Evolutionary conservation across 139 green algal species (phyloP).

Genomic region (Diplosphaera chodatii): DNA sequence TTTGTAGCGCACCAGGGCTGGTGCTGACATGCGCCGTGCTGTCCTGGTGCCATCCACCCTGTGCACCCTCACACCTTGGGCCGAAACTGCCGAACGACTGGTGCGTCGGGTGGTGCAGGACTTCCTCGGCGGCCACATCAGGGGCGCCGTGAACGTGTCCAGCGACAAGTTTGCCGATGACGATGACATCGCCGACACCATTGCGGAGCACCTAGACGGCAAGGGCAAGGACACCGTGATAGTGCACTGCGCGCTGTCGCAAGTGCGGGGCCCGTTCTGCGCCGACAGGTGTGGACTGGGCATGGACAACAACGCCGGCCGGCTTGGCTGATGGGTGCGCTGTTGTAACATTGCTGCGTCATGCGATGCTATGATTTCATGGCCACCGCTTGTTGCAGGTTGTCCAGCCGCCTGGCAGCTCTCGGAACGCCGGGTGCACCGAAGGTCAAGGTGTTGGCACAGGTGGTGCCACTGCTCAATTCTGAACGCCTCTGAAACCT

Average conservation of each 20-base stretch:
- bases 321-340: too few species aligned
- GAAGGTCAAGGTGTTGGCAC: not conserved
- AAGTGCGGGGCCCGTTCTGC: slow-evolving; percentile 8
- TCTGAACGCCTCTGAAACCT: too few species aligned
- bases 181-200: slow-evolving; percentile 1
- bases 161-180: slow-evolving; percentile 3
- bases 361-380: too few species aligned
- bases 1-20: too few species aligned
- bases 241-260: slow-evolving; percentile 14
- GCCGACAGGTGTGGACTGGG: not conserved
- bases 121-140: slow-evolving; percentile 12
- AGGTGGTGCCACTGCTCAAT: too few species aligned
- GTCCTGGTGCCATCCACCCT: too few species aligned
- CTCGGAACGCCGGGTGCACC: not conserved
- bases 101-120: too few species aligned
- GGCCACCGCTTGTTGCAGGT: not conserved
- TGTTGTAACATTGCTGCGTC: too few species aligned
- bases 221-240: slow-evolving; percentile 2
- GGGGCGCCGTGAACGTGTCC: slow-evolving; percentile 3
- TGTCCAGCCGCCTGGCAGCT: not conserved
- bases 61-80: too few species aligned
- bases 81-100: too few species aligned
- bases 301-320: too few species aligned
- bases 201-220: not conserved
- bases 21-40: too few species aligned